phyloP scores from a whole-genome alignment of 805 yeast genomes.

The Yarrowia alimentaria region DNA sequence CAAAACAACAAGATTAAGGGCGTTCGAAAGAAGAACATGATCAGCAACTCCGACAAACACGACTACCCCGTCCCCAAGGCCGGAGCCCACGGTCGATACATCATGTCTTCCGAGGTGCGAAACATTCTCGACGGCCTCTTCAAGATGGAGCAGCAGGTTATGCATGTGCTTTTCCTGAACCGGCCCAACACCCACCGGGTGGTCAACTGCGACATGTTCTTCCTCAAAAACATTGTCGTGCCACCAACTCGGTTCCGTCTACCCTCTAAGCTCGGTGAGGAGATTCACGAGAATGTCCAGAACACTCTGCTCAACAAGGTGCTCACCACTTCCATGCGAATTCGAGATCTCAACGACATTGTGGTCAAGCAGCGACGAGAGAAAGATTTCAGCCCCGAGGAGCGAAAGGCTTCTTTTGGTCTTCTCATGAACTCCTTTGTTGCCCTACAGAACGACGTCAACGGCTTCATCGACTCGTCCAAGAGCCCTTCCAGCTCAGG shows the following conservation, averaged over 20 bases:
- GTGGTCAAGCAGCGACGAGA: conserved; percentile 62
- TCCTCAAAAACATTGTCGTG: conserved; percentile 81
- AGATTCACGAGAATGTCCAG: conserved; percentile 89
- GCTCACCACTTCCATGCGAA: conserved; percentile 72
- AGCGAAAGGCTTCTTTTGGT: conserved; percentile 74
- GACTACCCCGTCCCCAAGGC: conserved; percentile 49
- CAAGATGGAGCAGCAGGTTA: conserved; percentile 63
- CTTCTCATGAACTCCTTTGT: conserved; percentile 95
- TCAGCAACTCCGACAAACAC: conserved; percentile 44
- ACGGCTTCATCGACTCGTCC: conserved; percentile 87
- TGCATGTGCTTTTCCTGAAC: conserved; percentile 76
- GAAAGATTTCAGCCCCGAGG: conserved; percentile 55
- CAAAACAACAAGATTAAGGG: conserved; percentile 80
- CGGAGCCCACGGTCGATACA: conserved; percentile 75
- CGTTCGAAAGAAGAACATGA: conserved; percentile 65
- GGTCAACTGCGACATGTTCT: conserved; percentile 76
- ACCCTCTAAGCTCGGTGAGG: conserved; percentile 97
- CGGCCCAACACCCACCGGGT: conserved; percentile 58
- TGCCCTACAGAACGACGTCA: conserved; percentile 90
- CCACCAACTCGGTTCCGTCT: conserved; percentile 96
- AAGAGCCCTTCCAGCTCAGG: conserved; percentile 71
- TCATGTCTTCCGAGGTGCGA: conserved; percentile 82
- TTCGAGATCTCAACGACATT: conserved; percentile 86
- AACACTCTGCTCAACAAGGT: conserved; percentile 82
- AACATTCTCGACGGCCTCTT: conserved; percentile 75